Evolutionary conservation across 108 stramenopile genomes (phyloP), one percentile per base, ranked within the genome.

Genomic region (Stephanodiscus minutulus): DNA sequence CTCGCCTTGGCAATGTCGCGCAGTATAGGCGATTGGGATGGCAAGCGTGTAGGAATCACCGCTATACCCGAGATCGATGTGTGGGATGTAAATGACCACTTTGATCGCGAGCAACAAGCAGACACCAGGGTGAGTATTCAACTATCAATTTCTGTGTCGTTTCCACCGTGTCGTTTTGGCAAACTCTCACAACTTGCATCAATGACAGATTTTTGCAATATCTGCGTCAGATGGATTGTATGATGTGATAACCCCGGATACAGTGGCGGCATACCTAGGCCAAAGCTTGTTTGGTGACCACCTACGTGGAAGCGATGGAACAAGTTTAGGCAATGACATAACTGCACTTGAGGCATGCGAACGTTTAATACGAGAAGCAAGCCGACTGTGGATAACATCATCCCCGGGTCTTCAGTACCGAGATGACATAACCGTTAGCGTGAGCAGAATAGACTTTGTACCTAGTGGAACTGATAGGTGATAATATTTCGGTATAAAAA

Each of bases 1-100:
- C 78, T 92, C 31, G 84, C 70, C 24, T 49, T 92, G 63, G 91
- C 87, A 41, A 92, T 92, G 91, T 86, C 85, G 50, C 85, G 91
- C 35, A 81, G 76, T 52, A 74, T 92, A 62, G 91, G 91, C 48
- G 91, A 92, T 64, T 86, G 60, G 64, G 89, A 87, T 62, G 83
- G 79, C 33, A 84, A 76, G 67, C 20, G 22, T 17, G 66, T 86
- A n/a, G 91, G 91, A 11, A 85, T 92, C 3, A 87, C 76, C 53
- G 69, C 88, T 18, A 85, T 88, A 65, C 91, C 91, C 0, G 73
- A 68, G 37, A 77, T 92, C 17, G 81, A 86, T 57, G 74, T 88
- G 1, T 76, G 85, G 50, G 82, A 83, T 60, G 55, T 92, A 18
- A 49, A 69, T n/a, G 61, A 77, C 10, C 56, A 79, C 17, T 73